Percentiles rank a stretch among this genome's conserved stretches.
Evolutionary conservation across 73 alveolate genomes (phyloP).

Genomic region (Tetrahymena elliotti): DNA sequence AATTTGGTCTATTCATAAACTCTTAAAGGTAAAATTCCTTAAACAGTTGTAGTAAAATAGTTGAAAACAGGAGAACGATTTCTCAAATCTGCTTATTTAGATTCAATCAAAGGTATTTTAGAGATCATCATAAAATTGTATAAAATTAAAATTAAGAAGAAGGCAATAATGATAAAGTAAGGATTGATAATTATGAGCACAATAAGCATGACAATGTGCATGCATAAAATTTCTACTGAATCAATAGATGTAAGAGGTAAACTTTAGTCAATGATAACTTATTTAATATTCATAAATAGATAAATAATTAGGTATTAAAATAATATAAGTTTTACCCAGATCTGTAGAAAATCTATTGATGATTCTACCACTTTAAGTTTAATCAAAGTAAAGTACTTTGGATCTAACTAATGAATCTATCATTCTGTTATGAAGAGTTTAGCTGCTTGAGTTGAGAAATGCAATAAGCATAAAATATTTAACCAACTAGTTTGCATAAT

Average conservation of each 20-base stretch:
- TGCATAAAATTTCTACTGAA: background rate
- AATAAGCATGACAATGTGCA: background rate
- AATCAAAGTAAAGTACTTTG: constrained; percentile 24
- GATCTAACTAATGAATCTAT: constrained; percentile 10
- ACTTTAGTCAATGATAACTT: background rate
- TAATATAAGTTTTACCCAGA: background rate
- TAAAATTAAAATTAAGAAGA: background rate
- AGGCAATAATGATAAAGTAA: background rate
- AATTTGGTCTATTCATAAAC: background rate
- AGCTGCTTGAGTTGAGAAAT: background rate
- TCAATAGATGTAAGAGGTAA: background rate
- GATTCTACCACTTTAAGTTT: constrained; percentile 44
- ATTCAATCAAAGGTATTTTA: background rate
- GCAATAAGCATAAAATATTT: background rate
- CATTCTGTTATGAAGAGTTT: constrained; percentile 7
- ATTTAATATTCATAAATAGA: background rate
- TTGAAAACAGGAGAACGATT: background rate
- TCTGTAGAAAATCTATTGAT: constrained; percentile 49
- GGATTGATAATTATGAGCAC: background rate
- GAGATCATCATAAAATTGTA: background rate
- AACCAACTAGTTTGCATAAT: background rate
- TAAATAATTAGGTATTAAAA: background rate
- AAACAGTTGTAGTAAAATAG: background rate
- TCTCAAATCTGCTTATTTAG: background rate
- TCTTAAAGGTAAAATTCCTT: background rate